phyloP scores from a whole-genome alignment of 106 monocot genomes.

The Dendrobium catenatum region DNA sequence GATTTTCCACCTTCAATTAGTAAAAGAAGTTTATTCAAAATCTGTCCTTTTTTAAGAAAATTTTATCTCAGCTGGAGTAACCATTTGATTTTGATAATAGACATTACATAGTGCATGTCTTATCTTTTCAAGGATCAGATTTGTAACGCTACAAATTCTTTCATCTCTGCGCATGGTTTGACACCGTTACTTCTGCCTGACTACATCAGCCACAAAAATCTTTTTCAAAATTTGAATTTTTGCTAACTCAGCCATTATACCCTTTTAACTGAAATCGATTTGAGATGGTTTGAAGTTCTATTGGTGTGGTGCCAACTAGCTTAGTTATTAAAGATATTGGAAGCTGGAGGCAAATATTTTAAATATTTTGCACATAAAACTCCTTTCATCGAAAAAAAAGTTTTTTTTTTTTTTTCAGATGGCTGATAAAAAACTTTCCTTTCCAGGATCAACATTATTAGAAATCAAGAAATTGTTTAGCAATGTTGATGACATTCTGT shows the following conservation, averaged over 20 bases:
- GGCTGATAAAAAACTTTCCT: not conserved
- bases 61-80: not conserved
- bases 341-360: no score
- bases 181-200: not conserved
- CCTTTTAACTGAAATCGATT: not conserved
- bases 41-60: not conserved
- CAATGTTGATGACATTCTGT: slow-evolving; percentile 69
- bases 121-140: not conserved
- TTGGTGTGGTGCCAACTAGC: not conserved
- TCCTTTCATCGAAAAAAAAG: not conserved
- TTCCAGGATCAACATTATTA: slow-evolving; percentile 53
- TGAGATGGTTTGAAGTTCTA: not conserved
- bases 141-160: not conserved
- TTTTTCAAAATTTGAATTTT: not conserved
- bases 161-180: not conserved
- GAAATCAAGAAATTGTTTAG: slow-evolving; percentile 92
- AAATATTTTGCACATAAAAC: not conserved
- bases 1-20: not conserved
- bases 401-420: not conserved
- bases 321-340: no score
- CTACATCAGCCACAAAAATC: not conserved
- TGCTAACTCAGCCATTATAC: not conserved
- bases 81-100: not conserved
- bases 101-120: not conserved
- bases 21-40: not conserved